Evolutionary conservation across 1,284 basidiomycete species (phyloP).

Genomic region (Pseudozyma flocculosa): DNA sequence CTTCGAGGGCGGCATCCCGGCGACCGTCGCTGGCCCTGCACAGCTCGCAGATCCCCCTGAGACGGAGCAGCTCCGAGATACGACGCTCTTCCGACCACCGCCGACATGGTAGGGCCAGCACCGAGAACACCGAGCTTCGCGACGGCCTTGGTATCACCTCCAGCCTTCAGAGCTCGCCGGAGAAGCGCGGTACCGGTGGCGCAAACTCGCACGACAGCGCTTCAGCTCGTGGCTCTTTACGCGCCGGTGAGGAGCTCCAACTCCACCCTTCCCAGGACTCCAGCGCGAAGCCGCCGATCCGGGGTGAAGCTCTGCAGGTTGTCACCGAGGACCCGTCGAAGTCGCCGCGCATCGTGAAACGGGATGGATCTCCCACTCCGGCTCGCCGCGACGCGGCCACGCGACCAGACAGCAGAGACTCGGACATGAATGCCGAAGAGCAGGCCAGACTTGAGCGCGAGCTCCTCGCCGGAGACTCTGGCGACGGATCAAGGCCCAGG

Average conservation of each 20-base stretch:
- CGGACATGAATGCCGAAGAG: slow-evolving; percentile 21
- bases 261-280: too few relatives aligned
- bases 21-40: not conserved
- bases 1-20: not conserved
- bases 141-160: not conserved
- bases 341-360: too few relatives aligned
- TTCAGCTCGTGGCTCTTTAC: not conserved
- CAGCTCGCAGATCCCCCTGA: slow-evolving; percentile 13
- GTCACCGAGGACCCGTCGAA: slow-evolving; percentile 6
- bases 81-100: not conserved
- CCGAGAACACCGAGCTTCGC: slow-evolving; percentile 2
- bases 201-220: not conserved
- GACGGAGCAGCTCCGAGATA: slow-evolving; percentile 13
- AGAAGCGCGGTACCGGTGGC: too few relatives aligned
- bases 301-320: slow-evolving; percentile 3
- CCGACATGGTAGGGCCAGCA: not conserved
- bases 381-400: too few relatives aligned
- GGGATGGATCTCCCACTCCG: too few relatives aligned
- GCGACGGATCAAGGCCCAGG: slow-evolving; percentile 20
- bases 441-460: slow-evolving; percentile 26
- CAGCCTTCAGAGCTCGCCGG: not conserved
- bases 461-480: slow-evolving; percentile 14
- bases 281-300: slow-evolving; percentile 5
- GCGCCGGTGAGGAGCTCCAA: too few relatives aligned
- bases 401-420: slow-evolving; percentile 1